Conservation (phyloP, 805 yeast genomes). For the Pachysolen tannophilus region DNA sequence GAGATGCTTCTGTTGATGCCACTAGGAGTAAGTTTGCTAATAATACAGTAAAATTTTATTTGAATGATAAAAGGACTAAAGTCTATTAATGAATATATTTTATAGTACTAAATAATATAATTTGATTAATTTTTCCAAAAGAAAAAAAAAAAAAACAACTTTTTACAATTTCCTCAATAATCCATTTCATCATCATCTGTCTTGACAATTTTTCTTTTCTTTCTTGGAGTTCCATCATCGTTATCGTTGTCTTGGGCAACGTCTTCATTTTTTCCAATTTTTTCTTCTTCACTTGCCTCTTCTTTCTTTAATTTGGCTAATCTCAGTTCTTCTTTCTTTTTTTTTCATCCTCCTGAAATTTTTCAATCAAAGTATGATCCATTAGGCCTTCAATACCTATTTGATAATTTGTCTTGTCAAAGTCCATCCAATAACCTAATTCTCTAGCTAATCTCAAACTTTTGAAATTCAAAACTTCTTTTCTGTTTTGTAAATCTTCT, state of each 20-base stretch:
- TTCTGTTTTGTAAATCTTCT: slow-evolving; percentile 5
- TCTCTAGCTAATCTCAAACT: slow-evolving; percentile 12
- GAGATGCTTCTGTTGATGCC: slow-evolving; percentile 59
- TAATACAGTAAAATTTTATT: slow-evolving; percentile 4
- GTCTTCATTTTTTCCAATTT: no score
- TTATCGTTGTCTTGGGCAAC: no score
- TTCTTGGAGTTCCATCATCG: no score
- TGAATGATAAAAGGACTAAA: slow-evolving; percentile 6
- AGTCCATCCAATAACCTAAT: slow-evolving; percentile 6
- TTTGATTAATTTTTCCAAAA: no score
- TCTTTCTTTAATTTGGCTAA: background rate
- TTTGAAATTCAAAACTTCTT: slow-evolving; percentile 8
- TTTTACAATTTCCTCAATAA: no score
- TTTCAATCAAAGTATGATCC: slow-evolving; percentile 3
- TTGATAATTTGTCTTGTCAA: slow-evolving; percentile 5
- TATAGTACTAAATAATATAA: no score
- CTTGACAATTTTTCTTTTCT: no score
- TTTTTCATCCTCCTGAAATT: slow-evolving; percentile 2
- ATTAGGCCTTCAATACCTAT: slow-evolving; percentile 7
- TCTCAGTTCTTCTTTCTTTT: background rate
- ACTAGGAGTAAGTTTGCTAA: slow-evolving; percentile 12
- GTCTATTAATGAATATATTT: no score
- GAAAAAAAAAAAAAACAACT: no score
- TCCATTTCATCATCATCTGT: no score
- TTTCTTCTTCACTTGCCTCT: slow-evolving; percentile 5